Evolutionary conservation across 2,329 filamentous ascomycete species (phyloP).

Genomic region (Paecilomyces sp.): DNA sequence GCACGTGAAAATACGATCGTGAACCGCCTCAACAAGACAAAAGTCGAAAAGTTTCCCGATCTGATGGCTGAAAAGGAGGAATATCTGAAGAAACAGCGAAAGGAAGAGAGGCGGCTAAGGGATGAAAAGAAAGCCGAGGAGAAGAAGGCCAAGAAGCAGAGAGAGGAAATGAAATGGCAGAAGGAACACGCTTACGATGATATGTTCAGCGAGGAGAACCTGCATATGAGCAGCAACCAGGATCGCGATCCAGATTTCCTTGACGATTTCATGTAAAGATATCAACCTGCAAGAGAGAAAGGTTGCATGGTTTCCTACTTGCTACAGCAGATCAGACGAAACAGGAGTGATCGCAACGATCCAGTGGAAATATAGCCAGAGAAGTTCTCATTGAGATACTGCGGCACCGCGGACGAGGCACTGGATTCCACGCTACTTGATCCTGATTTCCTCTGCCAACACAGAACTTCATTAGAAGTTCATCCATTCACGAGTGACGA

Average conservation of each 20-base stretch:
- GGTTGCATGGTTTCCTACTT: not conserved
- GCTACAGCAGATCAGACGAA: not conserved
- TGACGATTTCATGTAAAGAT: slow-evolving; percentile 83
- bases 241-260: slow-evolving; percentile 65
- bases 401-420: not conserved
- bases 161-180: slow-evolving; percentile 84
- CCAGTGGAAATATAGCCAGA: not conserved
- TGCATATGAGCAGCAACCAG: slow-evolving; percentile 75
- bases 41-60: slow-evolving; percentile 79
- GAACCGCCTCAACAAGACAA: slow-evolving; percentile 98
- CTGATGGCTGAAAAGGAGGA: slow-evolving; percentile 76
- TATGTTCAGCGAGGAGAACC: slow-evolving; percentile 73
- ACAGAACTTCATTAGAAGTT: not conserved
- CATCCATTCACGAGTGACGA: not conserved
- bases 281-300: not conserved
- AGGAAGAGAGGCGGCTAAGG: slow-evolving; percentile 49
- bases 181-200: slow-evolving; percentile 98
- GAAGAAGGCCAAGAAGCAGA: slow-evolving; percentile 55
- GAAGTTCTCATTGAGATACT: not conserved
- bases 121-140: slow-evolving; percentile 35
- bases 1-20: slow-evolving; percentile 82
- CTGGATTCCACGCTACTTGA: not conserved
- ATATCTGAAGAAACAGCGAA: slow-evolving; percentile 62
- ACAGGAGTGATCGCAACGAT: not conserved
- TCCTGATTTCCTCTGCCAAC: not conserved